These are phyloP conservation scores for Capsella rubella DNA, from an alignment of 441 rosid genomes.

Conservation along the genomic window DNA sequence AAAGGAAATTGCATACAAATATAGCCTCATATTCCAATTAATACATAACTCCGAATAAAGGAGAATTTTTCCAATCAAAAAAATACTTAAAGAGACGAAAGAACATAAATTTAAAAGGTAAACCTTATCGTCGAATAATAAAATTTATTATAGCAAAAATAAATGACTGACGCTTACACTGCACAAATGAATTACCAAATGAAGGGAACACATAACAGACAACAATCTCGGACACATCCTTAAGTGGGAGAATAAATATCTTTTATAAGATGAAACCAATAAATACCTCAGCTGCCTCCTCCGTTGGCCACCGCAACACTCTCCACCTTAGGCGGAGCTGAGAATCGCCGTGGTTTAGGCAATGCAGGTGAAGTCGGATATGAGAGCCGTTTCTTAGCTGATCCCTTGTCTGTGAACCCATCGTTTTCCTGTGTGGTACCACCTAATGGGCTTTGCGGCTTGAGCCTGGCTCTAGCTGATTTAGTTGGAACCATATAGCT, in stretches of 20 bases:
- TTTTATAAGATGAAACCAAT: not conserved
- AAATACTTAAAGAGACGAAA: not conserved
- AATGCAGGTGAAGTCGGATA: conserved; percentile 59
- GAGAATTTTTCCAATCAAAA: not conserved
- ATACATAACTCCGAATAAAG: not conserved
- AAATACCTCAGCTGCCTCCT: conserved; percentile 46
- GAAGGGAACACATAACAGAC: conserved; percentile 22
- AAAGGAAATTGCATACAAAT: not conserved
- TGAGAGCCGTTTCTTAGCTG: conserved; percentile 65
- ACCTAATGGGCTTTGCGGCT: conserved; percentile 50
- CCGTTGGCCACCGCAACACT: conserved; percentile 48
- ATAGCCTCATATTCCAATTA: not conserved
- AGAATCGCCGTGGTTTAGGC: conserved; percentile 61
- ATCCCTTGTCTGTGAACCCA: conserved; percentile 41
- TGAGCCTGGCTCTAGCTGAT: conserved; percentile 66
- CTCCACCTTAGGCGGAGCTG: conserved; percentile 74
- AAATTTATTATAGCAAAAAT: conserved; percentile 13
- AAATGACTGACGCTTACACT: conserved; percentile 34
- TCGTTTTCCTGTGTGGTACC: conserved; percentile 47
- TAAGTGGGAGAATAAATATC: conserved; percentile 27
- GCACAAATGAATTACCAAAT: conserved; percentile 37
- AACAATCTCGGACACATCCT: conserved; percentile 35
- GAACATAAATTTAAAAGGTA: conserved; percentile 9
- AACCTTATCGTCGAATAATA: conserved; percentile 28
- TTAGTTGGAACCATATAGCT: conserved; percentile 60